A percentile compares a stretch with the other conserved stretches of the same genome.
phyloP scores from a whole-genome alignment of 1,139 yeast species.

The Saccharomyces hybrid region DNA sequence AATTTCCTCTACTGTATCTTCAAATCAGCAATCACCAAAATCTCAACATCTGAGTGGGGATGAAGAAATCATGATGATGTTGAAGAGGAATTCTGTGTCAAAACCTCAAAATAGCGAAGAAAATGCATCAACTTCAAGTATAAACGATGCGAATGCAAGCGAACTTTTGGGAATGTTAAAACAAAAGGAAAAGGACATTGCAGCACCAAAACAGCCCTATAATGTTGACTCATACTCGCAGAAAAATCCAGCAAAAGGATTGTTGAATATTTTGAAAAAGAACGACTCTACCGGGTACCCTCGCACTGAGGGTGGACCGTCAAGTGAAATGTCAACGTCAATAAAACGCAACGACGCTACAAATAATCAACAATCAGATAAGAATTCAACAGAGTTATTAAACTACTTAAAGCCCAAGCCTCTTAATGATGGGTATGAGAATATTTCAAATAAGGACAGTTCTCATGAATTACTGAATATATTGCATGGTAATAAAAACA shows the following conservation, averaged over 20 bases:
- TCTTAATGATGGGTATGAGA: constrained; percentile 6
- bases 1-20: not conserved
- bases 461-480: constrained; percentile 23
- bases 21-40: constrained; percentile 4
- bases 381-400: not conserved
- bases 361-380: not conserved
- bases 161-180: constrained; percentile 1
- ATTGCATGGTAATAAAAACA: constrained; percentile 9
- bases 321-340: constrained; percentile 10
- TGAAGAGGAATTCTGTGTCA: constrained; percentile 5
- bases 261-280: not conserved
- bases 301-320: not conserved
- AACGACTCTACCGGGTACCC: not conserved
- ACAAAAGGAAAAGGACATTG: not conserved
- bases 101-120: constrained; percentile 2
- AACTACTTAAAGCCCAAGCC: not conserved
- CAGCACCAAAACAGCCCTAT: not conserved
- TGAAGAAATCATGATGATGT: constrained; percentile 11
- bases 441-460: constrained; percentile 4
- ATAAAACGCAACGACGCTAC: constrained; percentile 6
- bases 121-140: not conserved
- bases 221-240: not conserved
- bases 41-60: constrained; percentile 5
- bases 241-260: not conserved
- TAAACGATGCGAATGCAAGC: not conserved